These are phyloP conservation scores for Eimeria necatrix DNA, from an alignment of 169 alveolate genomes.

Conservation along the genomic window DNA sequence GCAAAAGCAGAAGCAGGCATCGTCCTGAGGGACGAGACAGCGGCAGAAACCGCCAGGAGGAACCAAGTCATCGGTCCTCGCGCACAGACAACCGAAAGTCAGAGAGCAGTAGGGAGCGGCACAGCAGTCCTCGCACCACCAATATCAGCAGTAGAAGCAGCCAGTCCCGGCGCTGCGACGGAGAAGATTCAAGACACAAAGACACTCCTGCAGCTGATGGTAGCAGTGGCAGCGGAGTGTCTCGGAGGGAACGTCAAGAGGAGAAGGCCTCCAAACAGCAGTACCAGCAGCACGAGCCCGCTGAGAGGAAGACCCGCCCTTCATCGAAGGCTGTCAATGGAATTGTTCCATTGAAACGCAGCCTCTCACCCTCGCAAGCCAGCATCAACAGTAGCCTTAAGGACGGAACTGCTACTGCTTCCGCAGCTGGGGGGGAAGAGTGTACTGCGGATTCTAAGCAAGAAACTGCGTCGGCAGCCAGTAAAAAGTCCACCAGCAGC, in stretches of 20 bases:
- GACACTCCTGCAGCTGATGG: slow-evolving; percentile 13
- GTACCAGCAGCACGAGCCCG: slow-evolving; percentile 21
- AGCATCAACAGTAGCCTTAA: slow-evolving; percentile 51
- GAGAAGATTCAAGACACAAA: slow-evolving; percentile 7
- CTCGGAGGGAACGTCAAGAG: slow-evolving; percentile 19
- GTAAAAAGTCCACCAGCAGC: slow-evolving; percentile 64
- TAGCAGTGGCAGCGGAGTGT: slow-evolving; percentile 25
- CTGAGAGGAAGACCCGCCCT: not conserved
- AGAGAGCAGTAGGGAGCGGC: slow-evolving; percentile 27
- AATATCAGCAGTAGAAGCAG: slow-evolving; percentile 22
- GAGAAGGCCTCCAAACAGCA: slow-evolving; percentile 23
- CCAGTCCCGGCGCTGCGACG: not conserved
- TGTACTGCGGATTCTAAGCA: not conserved
- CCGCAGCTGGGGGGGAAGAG: not conserved
- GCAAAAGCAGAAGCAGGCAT: slow-evolving; percentile 65
- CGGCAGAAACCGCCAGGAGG: slow-evolving; percentile 16
- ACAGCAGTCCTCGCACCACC: slow-evolving; percentile 21
- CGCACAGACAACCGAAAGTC: slow-evolving; percentile 17
- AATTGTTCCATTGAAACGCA: slow-evolving; percentile 31
- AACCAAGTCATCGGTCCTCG: not conserved
- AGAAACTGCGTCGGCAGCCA: slow-evolving; percentile 11
- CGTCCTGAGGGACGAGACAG: slow-evolving; percentile 44
- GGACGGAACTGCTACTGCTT: slow-evolving; percentile 15
- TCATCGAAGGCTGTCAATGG: slow-evolving; percentile 1
- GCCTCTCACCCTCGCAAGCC: slow-evolving; percentile 17